A percentile compares a stretch with the other conserved stretches of the same genome.
phyloP scores from a whole-genome alignment of 2,329 filamentous ascomycete species.

The Lasiodiplodia theobromae region DNA sequence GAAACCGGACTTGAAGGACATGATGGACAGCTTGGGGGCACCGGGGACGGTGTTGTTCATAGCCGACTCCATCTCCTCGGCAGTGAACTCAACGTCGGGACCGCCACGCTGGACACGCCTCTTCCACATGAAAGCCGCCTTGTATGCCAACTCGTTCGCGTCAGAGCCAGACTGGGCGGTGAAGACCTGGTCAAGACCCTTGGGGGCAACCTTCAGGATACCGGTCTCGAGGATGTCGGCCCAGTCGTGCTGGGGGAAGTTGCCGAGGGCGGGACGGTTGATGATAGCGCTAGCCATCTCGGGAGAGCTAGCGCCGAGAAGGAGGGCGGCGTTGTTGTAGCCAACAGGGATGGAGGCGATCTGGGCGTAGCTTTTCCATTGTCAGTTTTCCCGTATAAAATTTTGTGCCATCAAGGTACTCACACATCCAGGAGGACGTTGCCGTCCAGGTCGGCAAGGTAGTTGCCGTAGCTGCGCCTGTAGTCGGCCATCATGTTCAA shows the following conservation, averaged over 20 bases:
- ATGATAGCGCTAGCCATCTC: slow-evolving; percentile 83
- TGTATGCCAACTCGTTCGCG: slow-evolving; percentile 93
- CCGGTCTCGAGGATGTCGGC: slow-evolving; percentile 78
- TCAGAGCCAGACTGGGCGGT: slow-evolving; percentile 89
- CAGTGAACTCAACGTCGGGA: slow-evolving; percentile 76
- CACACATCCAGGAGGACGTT: slow-evolving; percentile 77
- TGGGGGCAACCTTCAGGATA: slow-evolving; percentile 81
- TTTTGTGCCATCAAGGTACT: slow-evolving; percentile 37
- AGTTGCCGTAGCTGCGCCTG: slow-evolving; percentile 69
- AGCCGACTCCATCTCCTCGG: slow-evolving; percentile 73
- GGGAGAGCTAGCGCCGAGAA: slow-evolving; percentile 72
- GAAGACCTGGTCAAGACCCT: slow-evolving; percentile 86
- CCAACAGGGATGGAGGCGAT: slow-evolving; percentile 92
- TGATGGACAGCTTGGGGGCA: slow-evolving; percentile 79
- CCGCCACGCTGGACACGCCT: slow-evolving; percentile 83
- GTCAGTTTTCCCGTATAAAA: background rate
- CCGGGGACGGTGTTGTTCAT: slow-evolving; percentile 87
- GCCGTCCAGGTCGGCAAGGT: slow-evolving; percentile 75
- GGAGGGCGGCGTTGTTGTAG: slow-evolving; percentile 85
- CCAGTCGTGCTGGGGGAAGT: slow-evolving; percentile 90
- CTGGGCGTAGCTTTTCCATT: slow-evolving; percentile 73
- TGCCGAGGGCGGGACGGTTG: slow-evolving; percentile 88
- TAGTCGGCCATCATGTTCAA: slow-evolving; percentile 67
- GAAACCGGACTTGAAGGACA: slow-evolving; percentile 88
- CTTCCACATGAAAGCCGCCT: slow-evolving; percentile 94